These are phyloP conservation scores for Fusarium sp. DNA, from an alignment of 2,329 filamentous ascomycete genomes.

Conservation along the genomic window DNA sequence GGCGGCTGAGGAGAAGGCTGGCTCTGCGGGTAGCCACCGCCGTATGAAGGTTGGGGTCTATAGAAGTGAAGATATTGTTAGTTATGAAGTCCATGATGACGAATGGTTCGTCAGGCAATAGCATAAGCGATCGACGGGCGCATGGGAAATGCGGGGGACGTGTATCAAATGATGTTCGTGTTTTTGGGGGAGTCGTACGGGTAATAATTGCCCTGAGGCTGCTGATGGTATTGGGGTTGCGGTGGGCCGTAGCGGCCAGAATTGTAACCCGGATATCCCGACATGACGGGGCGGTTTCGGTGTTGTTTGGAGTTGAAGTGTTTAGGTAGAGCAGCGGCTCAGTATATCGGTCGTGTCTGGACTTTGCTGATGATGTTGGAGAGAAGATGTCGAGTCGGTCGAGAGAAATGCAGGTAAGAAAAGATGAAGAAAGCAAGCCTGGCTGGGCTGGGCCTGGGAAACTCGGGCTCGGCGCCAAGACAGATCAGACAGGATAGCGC, in stretches of 20 bases:
- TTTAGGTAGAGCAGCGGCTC: background rate
- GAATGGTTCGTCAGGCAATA: slow-evolving; percentile 4
- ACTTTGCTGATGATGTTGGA: slow-evolving; percentile 1
- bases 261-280: slow-evolving; percentile 69
- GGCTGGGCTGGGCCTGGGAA: slow-evolving; percentile 13
- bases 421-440: slow-evolving; percentile 6
- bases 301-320: background rate
- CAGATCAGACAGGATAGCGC: slow-evolving; percentile 23
- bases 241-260: slow-evolving; percentile 56
- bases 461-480: slow-evolving; percentile 36
- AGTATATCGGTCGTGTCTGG: background rate
- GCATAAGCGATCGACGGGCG: slow-evolving; percentile 12
- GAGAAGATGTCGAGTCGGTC: slow-evolving; percentile 15
- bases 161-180: slow-evolving; percentile 5
- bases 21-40: slow-evolving; percentile 56
- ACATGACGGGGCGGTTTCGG: slow-evolving; percentile 58
- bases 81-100: slow-evolving; percentile 19
- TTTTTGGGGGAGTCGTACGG: slow-evolving; percentile 55
- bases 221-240: slow-evolving; percentile 47
- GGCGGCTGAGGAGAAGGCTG: slow-evolving; percentile 61
- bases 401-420: slow-evolving; percentile 25
- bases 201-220: slow-evolving; percentile 56
- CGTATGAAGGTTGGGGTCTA: slow-evolving; percentile 59
- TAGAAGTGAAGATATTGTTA: slow-evolving; percentile 35
- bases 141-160: slow-evolving; percentile 24